Percentiles rank a stretch among this genome's conserved stretches.
Conservation (phyloP, 139 green algal species). For the Ettlia oleoabundans region DNA sequence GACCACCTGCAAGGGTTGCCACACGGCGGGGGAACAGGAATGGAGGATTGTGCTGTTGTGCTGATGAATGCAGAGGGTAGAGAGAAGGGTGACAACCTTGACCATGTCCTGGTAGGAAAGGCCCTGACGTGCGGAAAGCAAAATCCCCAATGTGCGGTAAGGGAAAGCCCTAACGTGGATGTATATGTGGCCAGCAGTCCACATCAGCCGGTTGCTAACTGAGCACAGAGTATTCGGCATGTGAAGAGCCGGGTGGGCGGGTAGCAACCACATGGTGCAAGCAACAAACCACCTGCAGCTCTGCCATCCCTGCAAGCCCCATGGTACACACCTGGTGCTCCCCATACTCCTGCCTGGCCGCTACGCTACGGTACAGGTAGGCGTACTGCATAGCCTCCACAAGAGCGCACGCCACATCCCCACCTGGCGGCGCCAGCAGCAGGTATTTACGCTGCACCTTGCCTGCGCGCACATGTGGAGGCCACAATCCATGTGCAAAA, state of each 20-base stretch:
- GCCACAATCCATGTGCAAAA: too few species aligned
- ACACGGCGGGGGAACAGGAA: too few species aligned
- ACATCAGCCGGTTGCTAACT: too few species aligned
- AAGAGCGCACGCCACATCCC: slow-evolving; percentile 58
- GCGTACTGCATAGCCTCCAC: slow-evolving; percentile 65
- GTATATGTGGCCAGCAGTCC: too few species aligned
- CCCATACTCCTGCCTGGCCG: slow-evolving; percentile 37
- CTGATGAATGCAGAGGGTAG: neutral
- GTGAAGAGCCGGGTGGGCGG: too few species aligned
- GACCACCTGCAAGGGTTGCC: slow-evolving; percentile 50
- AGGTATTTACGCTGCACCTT: slow-evolving; percentile 75
- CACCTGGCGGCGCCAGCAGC: slow-evolving; percentile 53
- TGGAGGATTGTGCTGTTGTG: neutral
- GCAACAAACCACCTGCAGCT: too few species aligned
- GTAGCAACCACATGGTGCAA: too few species aligned
- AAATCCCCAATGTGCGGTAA: too few species aligned
- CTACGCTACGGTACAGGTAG: slow-evolving; percentile 65
- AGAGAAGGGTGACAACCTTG: neutral
- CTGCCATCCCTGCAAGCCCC: neutral
- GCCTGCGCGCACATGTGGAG: slow-evolving; percentile 29
- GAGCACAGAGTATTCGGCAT: too few species aligned
- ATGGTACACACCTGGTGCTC: slow-evolving; percentile 50
- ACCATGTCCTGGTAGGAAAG: too few species aligned
- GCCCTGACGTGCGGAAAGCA: too few species aligned
- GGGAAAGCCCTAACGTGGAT: too few species aligned